Evolutionary conservation across 352 stramenopile species (phyloP), one percentile per base, ranked within the genome.

Genomic region (Phytopythium chamaehyphon): DNA sequence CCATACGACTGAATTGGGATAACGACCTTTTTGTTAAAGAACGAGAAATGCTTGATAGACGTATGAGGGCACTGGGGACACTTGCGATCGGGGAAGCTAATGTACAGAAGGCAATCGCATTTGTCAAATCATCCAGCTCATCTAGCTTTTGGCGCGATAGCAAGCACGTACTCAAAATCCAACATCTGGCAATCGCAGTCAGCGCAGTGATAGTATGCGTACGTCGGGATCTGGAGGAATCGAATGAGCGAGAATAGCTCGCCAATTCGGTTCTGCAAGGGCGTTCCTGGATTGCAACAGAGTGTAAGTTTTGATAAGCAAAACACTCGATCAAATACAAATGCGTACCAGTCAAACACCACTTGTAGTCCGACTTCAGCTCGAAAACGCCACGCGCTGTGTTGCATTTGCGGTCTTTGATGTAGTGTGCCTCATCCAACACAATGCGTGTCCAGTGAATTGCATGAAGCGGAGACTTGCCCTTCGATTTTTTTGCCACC

Each of bases 21-120:
- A 6, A 99, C 76, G 23, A 99, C 90, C 51, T 98, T 94, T 60
- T 97, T 97, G 71, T 99, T 99, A 59, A 99, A 99, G 62, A 94
- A 96, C 10, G 93, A 98, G 62, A 92, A 99, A 69, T 99, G 97
- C 47, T 96, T 80, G 65, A 99, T 98, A 5, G 93, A 75, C 7
- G 80, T 74, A 69, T 99, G 96, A 0, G 84, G 76, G 64, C 97
- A 99, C 22, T 91, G 68, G 31, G 89, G 73, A 64, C 94, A 98
- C 39, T 88, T 93, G 23, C 81, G 81, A 23, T 83, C 62, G n/a
- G 76, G 72, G 24, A 90, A 88, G 40, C 77, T 89, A 42, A 7
- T 48, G 35, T 43, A 61, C 15, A 42, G 9, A 42, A 8, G n/a
- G 6, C 28, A 91, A 82, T 22, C 74, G 61, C 31, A 40, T 3